Conservation (phyloP, 352 stramenopile species). For the Globisporangium cylindrosporum region DNA sequence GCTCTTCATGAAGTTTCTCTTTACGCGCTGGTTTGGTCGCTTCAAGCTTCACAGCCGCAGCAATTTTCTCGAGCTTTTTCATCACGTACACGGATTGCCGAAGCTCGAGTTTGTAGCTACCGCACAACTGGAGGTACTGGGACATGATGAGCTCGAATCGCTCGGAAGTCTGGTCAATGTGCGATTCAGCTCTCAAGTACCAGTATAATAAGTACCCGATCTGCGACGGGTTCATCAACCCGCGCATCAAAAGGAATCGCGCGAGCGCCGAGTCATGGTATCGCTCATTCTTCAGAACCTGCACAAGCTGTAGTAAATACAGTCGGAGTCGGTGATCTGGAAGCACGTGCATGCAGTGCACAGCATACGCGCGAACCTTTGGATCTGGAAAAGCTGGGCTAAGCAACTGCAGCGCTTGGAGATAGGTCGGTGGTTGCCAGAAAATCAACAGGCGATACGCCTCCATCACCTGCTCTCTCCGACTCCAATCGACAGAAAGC, state of each 20-base stretch:
- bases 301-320: constrained; percentile 85
- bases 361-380: constrained; percentile 91
- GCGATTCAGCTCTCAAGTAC: constrained; percentile 72
- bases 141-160: constrained; percentile 66
- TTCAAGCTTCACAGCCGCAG: constrained; percentile 58
- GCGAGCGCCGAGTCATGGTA: constrained; percentile 82
- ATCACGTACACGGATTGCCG: constrained; percentile 91
- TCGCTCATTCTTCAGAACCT: constrained; percentile 81
- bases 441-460: constrained; percentile 72
- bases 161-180: constrained; percentile 55
- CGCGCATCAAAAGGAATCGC: constrained; percentile 74
- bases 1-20: constrained; percentile 53
- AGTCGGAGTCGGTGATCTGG: constrained; percentile 85
- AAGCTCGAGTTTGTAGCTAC: constrained; percentile 85
- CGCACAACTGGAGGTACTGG: constrained; percentile 88
- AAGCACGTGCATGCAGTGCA: constrained; percentile 86
- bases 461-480: constrained; percentile 74
- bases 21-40: constrained; percentile 31
- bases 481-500: constrained; percentile 81
- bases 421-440: constrained; percentile 77
- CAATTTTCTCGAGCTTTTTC: constrained; percentile 85
- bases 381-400: constrained; percentile 85
- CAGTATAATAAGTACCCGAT: constrained; percentile 86
- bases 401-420: constrained; percentile 87
- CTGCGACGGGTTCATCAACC: constrained; percentile 65